Evolutionary conservation across 2,329 filamentous ascomycete species (phyloP).

Genomic region (Colletotrichum camelliae): DNA sequence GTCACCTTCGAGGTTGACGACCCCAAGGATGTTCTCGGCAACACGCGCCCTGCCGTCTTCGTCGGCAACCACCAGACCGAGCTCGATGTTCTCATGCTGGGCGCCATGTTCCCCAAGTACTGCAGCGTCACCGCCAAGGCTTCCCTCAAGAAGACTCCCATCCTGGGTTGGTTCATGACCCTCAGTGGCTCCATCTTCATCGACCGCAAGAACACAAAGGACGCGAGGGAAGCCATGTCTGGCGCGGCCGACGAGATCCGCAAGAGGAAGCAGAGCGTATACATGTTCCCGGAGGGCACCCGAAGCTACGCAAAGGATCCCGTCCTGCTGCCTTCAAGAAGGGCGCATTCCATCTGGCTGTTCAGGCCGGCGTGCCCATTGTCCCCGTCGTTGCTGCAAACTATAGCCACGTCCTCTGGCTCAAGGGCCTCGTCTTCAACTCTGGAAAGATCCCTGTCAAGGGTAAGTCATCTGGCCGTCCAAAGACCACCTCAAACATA

Average conservation of each 20-base stretch:
- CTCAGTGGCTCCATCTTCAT: constrained; percentile 93
- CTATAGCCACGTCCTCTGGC: constrained; percentile 75
- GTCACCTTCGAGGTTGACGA: constrained; percentile 80
- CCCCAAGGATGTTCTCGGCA: constrained; percentile 64
- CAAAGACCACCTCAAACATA: background rate
- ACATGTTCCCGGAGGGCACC: constrained; percentile 92
- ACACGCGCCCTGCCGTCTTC: constrained; percentile 82
- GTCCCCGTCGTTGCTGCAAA: constrained; percentile 85
- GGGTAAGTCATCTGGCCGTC: constrained; percentile 53
- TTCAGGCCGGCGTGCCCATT: constrained; percentile 92
- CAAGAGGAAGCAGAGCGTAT: constrained; percentile 74
- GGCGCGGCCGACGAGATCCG: constrained; percentile 83
- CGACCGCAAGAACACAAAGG: constrained; percentile 83
- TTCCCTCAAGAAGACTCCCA: constrained; percentile 69
- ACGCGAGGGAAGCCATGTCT: constrained; percentile 84
- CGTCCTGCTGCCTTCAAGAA: constrained; percentile 94
- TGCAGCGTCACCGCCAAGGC: constrained; percentile 94
- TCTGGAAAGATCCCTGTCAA: constrained; percentile 76
- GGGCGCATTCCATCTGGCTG: constrained; percentile 93
- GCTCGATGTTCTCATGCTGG: constrained; percentile 92
- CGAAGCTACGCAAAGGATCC: constrained; percentile 86
- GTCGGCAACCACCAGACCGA: constrained; percentile 96
- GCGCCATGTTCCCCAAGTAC: constrained; percentile 86
- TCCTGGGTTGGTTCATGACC: constrained; percentile 94
- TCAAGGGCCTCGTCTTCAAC: constrained; percentile 69